phyloP scores from a whole-genome alignment of 75 land plant genomes.

The Gnetum montanum region DNA sequence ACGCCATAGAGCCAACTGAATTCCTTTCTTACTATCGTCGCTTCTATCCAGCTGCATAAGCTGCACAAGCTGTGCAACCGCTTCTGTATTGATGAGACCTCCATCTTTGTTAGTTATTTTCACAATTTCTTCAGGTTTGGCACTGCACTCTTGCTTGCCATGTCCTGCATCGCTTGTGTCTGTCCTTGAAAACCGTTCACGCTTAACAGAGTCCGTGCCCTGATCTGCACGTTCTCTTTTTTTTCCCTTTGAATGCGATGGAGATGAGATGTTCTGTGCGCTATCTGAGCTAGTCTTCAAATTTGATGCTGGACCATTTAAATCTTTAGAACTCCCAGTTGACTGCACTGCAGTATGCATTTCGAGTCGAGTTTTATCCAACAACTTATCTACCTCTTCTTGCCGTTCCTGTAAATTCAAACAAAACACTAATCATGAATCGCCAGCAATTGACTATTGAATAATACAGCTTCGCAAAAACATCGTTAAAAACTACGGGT shows the following conservation, averaged over 20 bases:
- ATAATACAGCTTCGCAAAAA: background rate
- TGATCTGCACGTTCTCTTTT: constrained; percentile 86
- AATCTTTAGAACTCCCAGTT: constrained; percentile 73
- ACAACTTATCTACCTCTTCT: constrained; percentile 81
- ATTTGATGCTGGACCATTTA: constrained; percentile 44
- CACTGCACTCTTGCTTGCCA: constrained; percentile 38
- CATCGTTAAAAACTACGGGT: too few relatives aligned
- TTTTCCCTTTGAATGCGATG: constrained; percentile 68
- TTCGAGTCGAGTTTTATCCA: constrained; percentile 76
- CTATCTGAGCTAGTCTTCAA: constrained; percentile 57
- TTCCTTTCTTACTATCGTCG: constrained; percentile 41
- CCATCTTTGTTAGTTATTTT: constrained; percentile 76
- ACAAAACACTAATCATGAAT: too few relatives aligned
- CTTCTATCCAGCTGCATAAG: constrained; percentile 66
- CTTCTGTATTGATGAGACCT: constrained; percentile 36
- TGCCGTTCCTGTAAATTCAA: constrained; percentile 62
- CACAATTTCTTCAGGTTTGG: constrained; percentile 58
- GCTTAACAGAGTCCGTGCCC: constrained; percentile 49
- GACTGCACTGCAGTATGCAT: constrained; percentile 87
- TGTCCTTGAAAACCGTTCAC: constrained; percentile 39
- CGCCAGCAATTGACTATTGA: background rate
- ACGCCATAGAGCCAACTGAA: constrained; percentile 45
- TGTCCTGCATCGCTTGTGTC: constrained; percentile 62
- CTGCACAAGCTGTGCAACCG: constrained; percentile 71
- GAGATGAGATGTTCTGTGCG: constrained; percentile 39